A percentile compares a stretch with the other conserved stretches of the same genome.
These are phyloP conservation scores for Elongisporangium anandrum DNA, from an alignment of 352 stramenopile genomes.

Conservation along the genomic window DNA sequence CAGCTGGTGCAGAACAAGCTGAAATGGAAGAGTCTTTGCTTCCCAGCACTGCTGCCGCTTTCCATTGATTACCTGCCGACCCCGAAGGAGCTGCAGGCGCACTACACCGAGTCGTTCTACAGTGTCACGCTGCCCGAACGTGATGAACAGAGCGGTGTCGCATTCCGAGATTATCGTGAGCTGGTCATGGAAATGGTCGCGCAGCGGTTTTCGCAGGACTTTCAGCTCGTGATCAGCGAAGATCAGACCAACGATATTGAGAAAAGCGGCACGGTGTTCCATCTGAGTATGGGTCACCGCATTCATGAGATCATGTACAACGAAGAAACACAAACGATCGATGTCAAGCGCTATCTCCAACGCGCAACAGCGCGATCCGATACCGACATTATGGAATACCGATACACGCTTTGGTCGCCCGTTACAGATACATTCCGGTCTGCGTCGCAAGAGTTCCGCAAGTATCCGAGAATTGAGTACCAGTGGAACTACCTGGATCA, in stretches of 20 bases:
- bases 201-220: constrained; percentile 81
- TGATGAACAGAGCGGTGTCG: constrained; percentile 58
- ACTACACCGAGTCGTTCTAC: constrained; percentile 87
- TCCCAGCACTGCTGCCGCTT: constrained; percentile 93
- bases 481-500: constrained; percentile 86
- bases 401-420: constrained; percentile 76
- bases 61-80: constrained; percentile 89
- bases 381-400: constrained; percentile 80
- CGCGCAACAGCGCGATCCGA: constrained; percentile 55
- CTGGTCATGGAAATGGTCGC: constrained; percentile 85
- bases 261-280: constrained; percentile 42
- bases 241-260: constrained; percentile 25
- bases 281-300: constrained; percentile 83
- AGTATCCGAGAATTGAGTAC: constrained; percentile 79
- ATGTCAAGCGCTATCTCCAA: constrained; percentile 83
- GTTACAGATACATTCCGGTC: constrained; percentile 58
- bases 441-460: constrained; percentile 75
- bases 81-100: constrained; percentile 67
- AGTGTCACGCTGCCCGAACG: constrained; percentile 72
- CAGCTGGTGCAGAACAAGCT: constrained; percentile 80
- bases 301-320: constrained; percentile 89
- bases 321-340: constrained; percentile 78
- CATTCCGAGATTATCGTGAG: constrained; percentile 71
- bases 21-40: constrained; percentile 97
- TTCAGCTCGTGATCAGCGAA: constrained; percentile 77